Percentiles rank a stretch among this genome's conserved stretches.
phyloP scores from a whole-genome alignment of 2,329 filamentous ascomycete genomes.

The Pyricularia pennisetigena region DNA sequence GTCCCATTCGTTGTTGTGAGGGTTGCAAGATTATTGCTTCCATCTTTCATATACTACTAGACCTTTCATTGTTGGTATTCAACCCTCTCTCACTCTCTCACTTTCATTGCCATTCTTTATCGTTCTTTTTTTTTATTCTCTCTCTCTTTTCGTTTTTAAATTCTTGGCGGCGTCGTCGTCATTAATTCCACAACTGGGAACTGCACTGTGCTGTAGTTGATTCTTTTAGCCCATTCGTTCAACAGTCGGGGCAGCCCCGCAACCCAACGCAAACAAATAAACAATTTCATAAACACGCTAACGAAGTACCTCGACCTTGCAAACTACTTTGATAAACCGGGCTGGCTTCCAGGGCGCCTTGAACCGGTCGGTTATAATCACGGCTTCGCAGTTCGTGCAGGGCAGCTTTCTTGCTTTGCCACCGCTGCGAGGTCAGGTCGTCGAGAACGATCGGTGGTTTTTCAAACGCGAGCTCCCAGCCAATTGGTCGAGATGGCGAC shows the following conservation, averaged over 20 bases:
- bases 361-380: background rate
- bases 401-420: background rate
- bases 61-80: background rate
- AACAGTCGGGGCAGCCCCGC: background rate
- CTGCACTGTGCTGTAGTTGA: background rate
- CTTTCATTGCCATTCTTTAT: background rate
- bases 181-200: too few relatives aligned
- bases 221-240: background rate
- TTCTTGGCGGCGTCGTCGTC: too few relatives aligned
- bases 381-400: background rate
- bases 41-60: too few relatives aligned
- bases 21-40: too few relatives aligned
- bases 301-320: background rate
- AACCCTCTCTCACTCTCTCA: background rate
- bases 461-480: background rate
- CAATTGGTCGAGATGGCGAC: slow-evolving; percentile 29
- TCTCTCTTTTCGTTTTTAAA: background rate
- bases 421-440: background rate
- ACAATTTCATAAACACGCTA: background rate
- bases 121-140: background rate
- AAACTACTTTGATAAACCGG: background rate
- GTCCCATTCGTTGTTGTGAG: too few relatives aligned
- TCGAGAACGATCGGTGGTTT: background rate
- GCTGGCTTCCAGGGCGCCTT: background rate
- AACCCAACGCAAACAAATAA: background rate